Conservation (phyloP, 768 basidiomycete species). For the Lepiota brunneoincarnata region DNA sequence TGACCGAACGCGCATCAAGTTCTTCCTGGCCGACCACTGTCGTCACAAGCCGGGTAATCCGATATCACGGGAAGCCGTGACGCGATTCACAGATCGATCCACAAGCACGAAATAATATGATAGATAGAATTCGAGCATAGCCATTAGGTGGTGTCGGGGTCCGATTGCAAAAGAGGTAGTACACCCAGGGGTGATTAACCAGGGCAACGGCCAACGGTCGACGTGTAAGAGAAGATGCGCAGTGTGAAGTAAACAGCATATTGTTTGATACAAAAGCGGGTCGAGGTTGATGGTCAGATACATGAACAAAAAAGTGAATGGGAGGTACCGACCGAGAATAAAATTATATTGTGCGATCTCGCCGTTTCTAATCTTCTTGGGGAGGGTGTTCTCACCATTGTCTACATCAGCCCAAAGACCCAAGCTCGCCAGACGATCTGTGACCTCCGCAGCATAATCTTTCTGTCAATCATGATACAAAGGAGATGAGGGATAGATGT, state of each 20-base stretch:
- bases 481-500: neutral
- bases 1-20: conserved; percentile 81
- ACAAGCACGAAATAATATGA: neutral
- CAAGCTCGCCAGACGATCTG: conserved; percentile 57
- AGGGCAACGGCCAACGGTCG: neutral
- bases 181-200: neutral
- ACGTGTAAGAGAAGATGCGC: neutral
- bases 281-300: neutral
- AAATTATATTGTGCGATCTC: conserved; percentile 99
- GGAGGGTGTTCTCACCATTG: conserved; percentile 86
- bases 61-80: neutral
- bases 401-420: conserved; percentile 93
- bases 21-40: conserved; percentile 95
- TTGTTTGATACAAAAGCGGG: neutral
- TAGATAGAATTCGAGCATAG: too few relatives aligned
- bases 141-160: too few relatives aligned
- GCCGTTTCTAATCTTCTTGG: conserved; percentile 96
- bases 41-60: neutral
- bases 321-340: conserved; percentile 70
- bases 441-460: conserved; percentile 86
- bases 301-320: neutral
- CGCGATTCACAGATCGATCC: neutral
- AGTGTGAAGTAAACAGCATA: neutral
- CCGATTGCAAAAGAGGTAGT: too few relatives aligned
- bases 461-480: conserved; percentile 46